Evolutionary conservation across 805 yeast species (phyloP), one percentile per base, ranked within the genome.

Genomic region (Cyberlindnera euphorbiae): DNA sequence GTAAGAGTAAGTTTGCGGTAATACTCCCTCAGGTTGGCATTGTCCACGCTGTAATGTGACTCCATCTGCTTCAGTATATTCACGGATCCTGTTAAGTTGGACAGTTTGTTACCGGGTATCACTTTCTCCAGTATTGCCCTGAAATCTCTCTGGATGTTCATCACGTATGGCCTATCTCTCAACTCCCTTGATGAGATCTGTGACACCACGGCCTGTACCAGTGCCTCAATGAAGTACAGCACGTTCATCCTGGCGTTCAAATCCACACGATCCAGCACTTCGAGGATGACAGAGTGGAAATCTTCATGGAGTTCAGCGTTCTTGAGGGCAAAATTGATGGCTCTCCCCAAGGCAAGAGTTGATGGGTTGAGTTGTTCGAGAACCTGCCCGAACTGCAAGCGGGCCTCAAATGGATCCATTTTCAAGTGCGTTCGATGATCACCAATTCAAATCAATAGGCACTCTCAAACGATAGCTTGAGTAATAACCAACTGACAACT

Each of bases 321-420:
- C 43, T 71, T 68, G 42, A 79, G 56, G 2, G 84, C 74, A 54
- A 75, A 49, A 32, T 38, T 37, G 17, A 43, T 36, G 26, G 50
- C 55, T 46, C 50, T 52, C 33, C 35, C 58, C 22, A 76, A 62
- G n/a, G 66, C 63, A 47, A 62, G 72, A 33, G 66, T 61, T 1
- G 87, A 71, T 0, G 95, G 89, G 28, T 77, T 79, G 28, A 90
- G 62, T 6, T 68, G 58, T 46, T 78, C 71, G 36, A 89, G 66
- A 29, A 78, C 73, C 48, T 79, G 84, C 6, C 77, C 69, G 50
- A 89, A 81, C 58, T 82, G 82, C 30, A 86, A 63, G 40, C 90
- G 72, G 5, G 89, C 88, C 52, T 86, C 96, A 57, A 90, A 85
- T 1, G 96, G 79, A 55, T 89, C 96, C 95, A 89, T 86, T 8